phyloP scores from a whole-genome alignment of 108 stramenopile genomes.

The Hondaea fermentalgiana region DNA sequence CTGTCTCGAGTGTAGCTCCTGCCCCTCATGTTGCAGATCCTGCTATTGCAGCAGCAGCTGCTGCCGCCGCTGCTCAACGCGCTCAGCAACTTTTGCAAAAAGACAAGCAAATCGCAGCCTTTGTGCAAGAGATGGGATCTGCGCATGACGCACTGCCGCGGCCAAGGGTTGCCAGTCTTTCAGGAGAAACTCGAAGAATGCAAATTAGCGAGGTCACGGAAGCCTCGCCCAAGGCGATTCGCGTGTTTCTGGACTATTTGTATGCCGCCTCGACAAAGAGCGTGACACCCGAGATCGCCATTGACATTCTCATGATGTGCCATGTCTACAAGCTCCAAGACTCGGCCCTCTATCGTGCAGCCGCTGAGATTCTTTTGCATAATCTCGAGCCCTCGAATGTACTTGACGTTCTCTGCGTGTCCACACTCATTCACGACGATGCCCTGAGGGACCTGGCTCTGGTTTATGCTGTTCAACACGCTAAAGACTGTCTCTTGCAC shows the following conservation, averaged over 20 bases:
- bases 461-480: not conserved
- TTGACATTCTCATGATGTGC: not conserved
- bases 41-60: no score
- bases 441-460: not conserved
- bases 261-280: not conserved
- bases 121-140: not conserved
- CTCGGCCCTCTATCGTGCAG: not conserved
- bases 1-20: no score
- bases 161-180: not conserved
- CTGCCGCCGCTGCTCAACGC: no score
- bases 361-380: not conserved
- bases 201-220: not conserved
- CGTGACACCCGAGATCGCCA: not conserved
- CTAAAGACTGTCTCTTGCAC: not conserved
- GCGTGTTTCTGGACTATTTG: not conserved
- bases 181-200: not conserved
- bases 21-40: no score
- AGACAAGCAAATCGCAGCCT: not conserved
- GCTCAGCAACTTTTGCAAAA: not conserved
- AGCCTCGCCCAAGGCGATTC: not conserved
- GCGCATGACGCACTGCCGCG: not conserved
- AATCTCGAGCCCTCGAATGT: not conserved
- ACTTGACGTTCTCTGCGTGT: not conserved
- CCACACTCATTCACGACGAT: not conserved
- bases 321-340: not conserved